These are phyloP conservation scores for Pholiota conissans DNA, from an alignment of 768 basidiomycete genomes.

Conservation along the genomic window DNA sequence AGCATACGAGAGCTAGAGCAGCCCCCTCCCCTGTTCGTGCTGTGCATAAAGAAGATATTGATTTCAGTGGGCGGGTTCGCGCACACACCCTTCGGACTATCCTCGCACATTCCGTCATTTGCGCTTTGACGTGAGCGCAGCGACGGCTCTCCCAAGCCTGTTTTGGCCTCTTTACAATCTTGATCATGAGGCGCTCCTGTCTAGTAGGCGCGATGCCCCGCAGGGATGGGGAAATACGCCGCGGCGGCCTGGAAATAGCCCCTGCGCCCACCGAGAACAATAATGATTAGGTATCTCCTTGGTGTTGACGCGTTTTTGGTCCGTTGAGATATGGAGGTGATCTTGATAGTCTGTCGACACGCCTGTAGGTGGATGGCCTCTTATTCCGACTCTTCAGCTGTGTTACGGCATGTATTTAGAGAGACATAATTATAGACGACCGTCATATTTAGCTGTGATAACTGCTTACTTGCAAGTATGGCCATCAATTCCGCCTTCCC, in stretches of 20 bases:
- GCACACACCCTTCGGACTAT: constrained; percentile 4
- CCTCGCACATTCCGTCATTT: constrained; percentile 5
- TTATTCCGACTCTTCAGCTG: not conserved
- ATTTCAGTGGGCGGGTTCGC: too few species aligned
- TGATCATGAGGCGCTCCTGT: constrained; percentile 5
- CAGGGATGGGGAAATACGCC: not conserved
- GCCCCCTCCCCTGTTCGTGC: not conserved
- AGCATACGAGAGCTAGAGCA: not conserved
- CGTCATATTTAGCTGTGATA: not conserved
- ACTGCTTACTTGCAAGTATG: not conserved
- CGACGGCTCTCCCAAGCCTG: not conserved
- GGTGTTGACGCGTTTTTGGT: not conserved
- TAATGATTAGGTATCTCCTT: not conserved
- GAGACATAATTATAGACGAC: not conserved
- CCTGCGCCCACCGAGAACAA: not conserved
- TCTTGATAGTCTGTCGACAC: too few species aligned
- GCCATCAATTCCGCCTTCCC: not conserved
- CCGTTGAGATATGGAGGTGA: not conserved
- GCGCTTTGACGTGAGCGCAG: not conserved
- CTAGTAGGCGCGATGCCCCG: not conserved
- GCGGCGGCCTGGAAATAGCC: not conserved
- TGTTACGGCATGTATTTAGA: not conserved
- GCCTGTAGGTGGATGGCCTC: too few species aligned
- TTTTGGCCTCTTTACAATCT: not conserved
- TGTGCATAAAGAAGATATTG: too few species aligned